Evolutionary conservation across 2,329 filamentous ascomycete genomes (phyloP).

Genomic region (Exophiala sideris): DNA sequence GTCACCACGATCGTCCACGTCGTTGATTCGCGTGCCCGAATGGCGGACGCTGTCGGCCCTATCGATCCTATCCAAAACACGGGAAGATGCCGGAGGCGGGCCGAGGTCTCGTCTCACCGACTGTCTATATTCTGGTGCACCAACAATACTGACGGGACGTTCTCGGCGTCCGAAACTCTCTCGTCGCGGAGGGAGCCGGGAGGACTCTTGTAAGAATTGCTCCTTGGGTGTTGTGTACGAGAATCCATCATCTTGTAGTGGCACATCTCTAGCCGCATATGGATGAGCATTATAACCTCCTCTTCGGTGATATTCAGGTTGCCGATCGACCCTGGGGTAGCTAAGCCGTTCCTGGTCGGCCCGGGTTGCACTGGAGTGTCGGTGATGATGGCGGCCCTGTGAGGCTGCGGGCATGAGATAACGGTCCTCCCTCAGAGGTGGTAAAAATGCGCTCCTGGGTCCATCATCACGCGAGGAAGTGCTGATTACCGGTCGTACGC

Average conservation of each 20-base stretch:
- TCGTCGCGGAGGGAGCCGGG: constrained; percentile 28
- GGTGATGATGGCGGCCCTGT: constrained; percentile 20
- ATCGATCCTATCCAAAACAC: constrained; percentile 26
- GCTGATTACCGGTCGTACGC: constrained; percentile 26
- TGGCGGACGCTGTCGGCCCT: constrained; percentile 12
- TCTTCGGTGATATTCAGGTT: constrained; percentile 24
- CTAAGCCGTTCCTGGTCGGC: constrained; percentile 24
- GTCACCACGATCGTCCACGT: constrained; percentile 23
- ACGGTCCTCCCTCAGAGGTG: constrained; percentile 19
- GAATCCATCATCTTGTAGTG: constrained; percentile 32
- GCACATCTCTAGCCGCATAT: constrained; percentile 3
- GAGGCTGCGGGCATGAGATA: constrained; percentile 24
- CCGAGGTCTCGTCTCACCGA: constrained; percentile 21
- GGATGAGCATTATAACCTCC: constrained; percentile 24
- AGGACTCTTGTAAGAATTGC: constrained; percentile 43
- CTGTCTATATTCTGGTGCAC: constrained; percentile 21
- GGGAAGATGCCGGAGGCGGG: constrained; percentile 23
- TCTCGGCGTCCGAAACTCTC: constrained; percentile 33
- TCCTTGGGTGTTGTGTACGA: constrained; percentile 48
- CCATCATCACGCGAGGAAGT: constrained; percentile 20
- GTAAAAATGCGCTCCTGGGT: constrained; percentile 17
- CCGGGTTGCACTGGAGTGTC: constrained; percentile 26
- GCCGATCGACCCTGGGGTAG: constrained; percentile 9
- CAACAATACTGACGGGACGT: constrained; percentile 26
- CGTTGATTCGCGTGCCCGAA: constrained; percentile 9